Evolutionary conservation across 2,329 filamentous ascomycete genomes (phyloP).

Genomic region (Penicillium sp.): DNA sequence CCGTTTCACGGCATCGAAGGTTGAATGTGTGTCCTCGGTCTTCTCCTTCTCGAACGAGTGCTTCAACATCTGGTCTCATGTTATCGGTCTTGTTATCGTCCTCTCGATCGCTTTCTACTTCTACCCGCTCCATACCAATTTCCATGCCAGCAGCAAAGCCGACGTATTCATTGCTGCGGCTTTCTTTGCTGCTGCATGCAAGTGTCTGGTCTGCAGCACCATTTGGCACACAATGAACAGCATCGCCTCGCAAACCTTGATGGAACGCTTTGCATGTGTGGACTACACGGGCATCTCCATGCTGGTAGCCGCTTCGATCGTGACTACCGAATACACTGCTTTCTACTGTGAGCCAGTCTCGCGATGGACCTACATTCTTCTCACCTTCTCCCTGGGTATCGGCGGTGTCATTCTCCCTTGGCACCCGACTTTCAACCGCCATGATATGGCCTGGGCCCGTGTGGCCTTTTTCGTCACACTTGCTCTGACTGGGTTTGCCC

Average conservation of each 20-base stretch:
- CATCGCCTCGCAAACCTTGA: conserved; percentile 82
- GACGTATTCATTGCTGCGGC: conserved; percentile 89
- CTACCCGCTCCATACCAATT: conserved; percentile 85
- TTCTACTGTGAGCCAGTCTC: conserved; percentile 96
- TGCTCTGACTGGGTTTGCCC: conserved; percentile 83
- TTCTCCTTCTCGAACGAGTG: conserved; percentile 88
- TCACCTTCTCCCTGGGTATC: conserved; percentile 78
- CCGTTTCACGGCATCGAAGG: conserved; percentile 87
- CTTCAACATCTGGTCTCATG: conserved; percentile 98
- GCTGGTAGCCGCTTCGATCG: conserved; percentile 88
- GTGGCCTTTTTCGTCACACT: conserved; percentile 90
- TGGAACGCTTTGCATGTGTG: conserved; percentile 95
- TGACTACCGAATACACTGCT: conserved; percentile 97
- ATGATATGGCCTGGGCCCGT: conserved; percentile 88
- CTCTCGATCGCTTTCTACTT: conserved; percentile 91
- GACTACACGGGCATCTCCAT: conserved; percentile 98
- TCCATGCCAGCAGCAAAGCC: conserved; percentile 78
- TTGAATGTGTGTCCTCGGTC: conserved; percentile 81
- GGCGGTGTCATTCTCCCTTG: conserved; percentile 90
- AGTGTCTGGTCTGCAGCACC: conserved; percentile 91
- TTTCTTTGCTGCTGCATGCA: conserved; percentile 94
- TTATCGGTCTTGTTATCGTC: conserved; percentile 83
- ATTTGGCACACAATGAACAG: conserved; percentile 99
- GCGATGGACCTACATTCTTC: conserved; percentile 79
- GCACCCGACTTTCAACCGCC: conserved; percentile 91